Conservation (phyloP, 352 stramenopile species). For the Blastocystis sp. region DNA sequence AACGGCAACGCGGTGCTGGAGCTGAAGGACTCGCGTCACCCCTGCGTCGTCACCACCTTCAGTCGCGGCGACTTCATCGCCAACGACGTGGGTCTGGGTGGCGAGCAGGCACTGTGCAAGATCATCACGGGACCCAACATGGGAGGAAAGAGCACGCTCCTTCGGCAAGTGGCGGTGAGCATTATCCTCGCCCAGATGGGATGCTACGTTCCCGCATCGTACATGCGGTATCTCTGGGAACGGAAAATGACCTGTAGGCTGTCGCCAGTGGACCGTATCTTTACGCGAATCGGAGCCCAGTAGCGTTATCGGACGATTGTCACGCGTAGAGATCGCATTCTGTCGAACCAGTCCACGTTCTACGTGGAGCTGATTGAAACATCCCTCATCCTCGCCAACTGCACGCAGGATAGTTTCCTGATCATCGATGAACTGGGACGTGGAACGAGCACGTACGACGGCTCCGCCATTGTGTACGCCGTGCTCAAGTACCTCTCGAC, state of each 20-base stretch:
- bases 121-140: slow-evolving; percentile 89
- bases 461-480: slow-evolving; percentile 89
- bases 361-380: slow-evolving; percentile 97
- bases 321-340: slow-evolving; percentile 77
- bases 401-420: slow-evolving; percentile 83
- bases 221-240: slow-evolving; percentile 11
- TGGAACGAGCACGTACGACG: slow-evolving; percentile 95
- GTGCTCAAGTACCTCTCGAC: slow-evolving; percentile 82
- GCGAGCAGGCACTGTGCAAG: slow-evolving; percentile 59
- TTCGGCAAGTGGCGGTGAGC: slow-evolving; percentile 92
- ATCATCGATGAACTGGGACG: slow-evolving; percentile 95
- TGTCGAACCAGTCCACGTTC: slow-evolving; percentile 95
- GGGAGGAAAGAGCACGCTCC: slow-evolving; percentile 91
- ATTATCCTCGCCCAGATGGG: slow-evolving; percentile 95
- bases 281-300: slow-evolving; percentile 92
- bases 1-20: slow-evolving; percentile 69
- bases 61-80: slow-evolving; percentile 80
- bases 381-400: slow-evolving; percentile 85
- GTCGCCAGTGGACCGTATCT: slow-evolving; percentile 93
- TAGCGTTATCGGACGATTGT: not conserved
- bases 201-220: slow-evolving; percentile 88
- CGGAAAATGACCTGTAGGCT: slow-evolving; percentile 66
- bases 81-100: slow-evolving; percentile 83
- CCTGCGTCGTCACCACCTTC: slow-evolving; percentile 73
- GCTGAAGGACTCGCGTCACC: slow-evolving; percentile 83